Percentiles rank a stretch among this genome's conserved stretches.
Evolutionary conservation across 2,329 filamentous ascomycete species (phyloP).

Genomic region (Lasiodiplodia hormozganensis): DNA sequence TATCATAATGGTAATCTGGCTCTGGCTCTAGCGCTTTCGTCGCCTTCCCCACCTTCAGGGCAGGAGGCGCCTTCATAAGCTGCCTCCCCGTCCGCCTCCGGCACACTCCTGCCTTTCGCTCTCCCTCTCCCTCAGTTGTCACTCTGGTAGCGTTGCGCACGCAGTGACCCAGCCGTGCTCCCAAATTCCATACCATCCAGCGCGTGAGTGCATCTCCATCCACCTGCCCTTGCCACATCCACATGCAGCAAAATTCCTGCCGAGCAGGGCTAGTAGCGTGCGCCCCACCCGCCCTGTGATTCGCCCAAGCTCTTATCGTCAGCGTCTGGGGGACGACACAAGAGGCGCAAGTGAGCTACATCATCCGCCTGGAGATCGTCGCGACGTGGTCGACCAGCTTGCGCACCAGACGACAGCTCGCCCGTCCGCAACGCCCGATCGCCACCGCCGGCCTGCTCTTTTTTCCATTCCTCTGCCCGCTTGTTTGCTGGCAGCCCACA

Average conservation of each 20-base stretch:
- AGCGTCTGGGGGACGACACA: conserved; percentile 19
- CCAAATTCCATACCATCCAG: background rate
- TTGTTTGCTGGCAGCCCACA: conserved; percentile 8
- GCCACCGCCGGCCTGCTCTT: conserved; percentile 7
- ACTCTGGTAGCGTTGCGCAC: conserved; percentile 29
- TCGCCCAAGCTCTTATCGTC: conserved; percentile 30
- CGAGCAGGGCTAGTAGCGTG: conserved; percentile 27
- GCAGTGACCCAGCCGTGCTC: conserved; percentile 18
- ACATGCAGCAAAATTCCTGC: conserved; percentile 24
- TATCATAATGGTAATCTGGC: conserved; percentile 28
- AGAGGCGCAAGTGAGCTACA: conserved; percentile 24
- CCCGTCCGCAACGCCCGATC: conserved; percentile 12
- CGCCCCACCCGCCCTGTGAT: conserved; percentile 23
- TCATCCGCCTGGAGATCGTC: conserved; percentile 27
- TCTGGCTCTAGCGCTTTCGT: conserved; percentile 24
- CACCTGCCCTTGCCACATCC: conserved; percentile 18
- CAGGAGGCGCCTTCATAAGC: conserved; percentile 29
- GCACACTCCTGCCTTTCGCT: conserved; percentile 19
- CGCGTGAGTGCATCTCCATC: conserved; percentile 17
- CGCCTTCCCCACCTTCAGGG: conserved; percentile 27
- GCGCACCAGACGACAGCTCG: conserved; percentile 25
- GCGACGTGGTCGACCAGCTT: conserved; percentile 22
- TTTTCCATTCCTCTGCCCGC: conserved; percentile 17
- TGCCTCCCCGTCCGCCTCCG: conserved; percentile 19
- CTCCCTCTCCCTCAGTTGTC: conserved; percentile 12